A percentile compares a stretch with the other conserved stretches of the same genome.
These are phyloP conservation scores for Elsinoe necatrix DNA, from an alignment of 2,329 filamentous ascomycete genomes.

Conservation along the genomic window DNA sequence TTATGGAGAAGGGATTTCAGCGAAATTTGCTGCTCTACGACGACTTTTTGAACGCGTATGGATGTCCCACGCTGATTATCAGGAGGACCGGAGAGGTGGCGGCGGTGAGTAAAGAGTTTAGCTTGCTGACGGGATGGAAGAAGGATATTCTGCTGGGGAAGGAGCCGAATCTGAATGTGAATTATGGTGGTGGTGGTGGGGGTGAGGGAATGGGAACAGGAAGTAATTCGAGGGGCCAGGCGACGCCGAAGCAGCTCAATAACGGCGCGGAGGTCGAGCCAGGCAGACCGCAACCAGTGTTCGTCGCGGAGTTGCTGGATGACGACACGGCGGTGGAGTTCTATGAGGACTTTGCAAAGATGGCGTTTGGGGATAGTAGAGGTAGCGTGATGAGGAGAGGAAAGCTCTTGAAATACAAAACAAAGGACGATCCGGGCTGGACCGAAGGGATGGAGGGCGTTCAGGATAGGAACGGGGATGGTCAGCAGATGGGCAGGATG, in stretches of 20 bases:
- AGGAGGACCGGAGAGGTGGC: slow-evolving; percentile 91
- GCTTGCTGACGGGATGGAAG: slow-evolving; percentile 89
- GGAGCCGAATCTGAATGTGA: slow-evolving; percentile 79
- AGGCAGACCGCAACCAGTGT: slow-evolving; percentile 63
- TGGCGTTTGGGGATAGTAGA: slow-evolving; percentile 85
- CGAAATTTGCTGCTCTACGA: slow-evolving; percentile 87
- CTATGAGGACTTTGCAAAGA: slow-evolving; percentile 87
- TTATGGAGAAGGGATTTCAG: slow-evolving; percentile 97
- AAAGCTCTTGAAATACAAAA: slow-evolving; percentile 82
- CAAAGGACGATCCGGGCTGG: slow-evolving; percentile 49
- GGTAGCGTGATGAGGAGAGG: slow-evolving; percentile 77
- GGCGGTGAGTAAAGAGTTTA: slow-evolving; percentile 91
- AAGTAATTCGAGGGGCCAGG: slow-evolving; percentile 38
- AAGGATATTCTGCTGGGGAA: slow-evolving; percentile 82
- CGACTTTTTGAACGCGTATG: slow-evolving; percentile 79
- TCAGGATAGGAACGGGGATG: slow-evolving; percentile 12
- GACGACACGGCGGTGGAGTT: slow-evolving; percentile 90
- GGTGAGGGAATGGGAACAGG: slow-evolving; percentile 38
- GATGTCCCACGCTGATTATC: slow-evolving; percentile 85
- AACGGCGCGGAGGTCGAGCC: slow-evolving; percentile 23
- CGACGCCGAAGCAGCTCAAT: slow-evolving; percentile 36
- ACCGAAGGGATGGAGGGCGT: slow-evolving; percentile 17
- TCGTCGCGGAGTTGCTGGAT: slow-evolving; percentile 85
- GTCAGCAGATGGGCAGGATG: slow-evolving; percentile 22
- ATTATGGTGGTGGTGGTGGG: slow-evolving; percentile 50